Base-by-base conservation (phyloP, 2,329 filamentous ascomycete genomes). In the Fusarium dimerum region DNA sequence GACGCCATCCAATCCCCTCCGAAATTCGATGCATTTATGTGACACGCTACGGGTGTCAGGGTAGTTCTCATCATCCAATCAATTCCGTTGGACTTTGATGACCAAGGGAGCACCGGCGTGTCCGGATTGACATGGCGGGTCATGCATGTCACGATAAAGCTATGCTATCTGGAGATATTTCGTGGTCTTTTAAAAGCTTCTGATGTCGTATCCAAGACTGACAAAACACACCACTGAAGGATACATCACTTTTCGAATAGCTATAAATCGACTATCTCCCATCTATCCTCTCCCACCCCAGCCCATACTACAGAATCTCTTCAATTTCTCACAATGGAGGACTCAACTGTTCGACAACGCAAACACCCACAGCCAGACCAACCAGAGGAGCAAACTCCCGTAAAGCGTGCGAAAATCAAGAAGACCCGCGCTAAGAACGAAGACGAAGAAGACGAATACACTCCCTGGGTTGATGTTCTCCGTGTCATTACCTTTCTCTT, bases 401-500 rank as follows among this genome's bases (percentile, higher is more conserved):
- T 60, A 20, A 65, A 66, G 39, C 20, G 20, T 26, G 20, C 20
- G 5, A 52, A 57, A 46, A 16, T 51, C 52, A 65, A 60, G 43
- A 55, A 57, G 49, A 63, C 44, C 43, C 57, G 54, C 36, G 59
- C 54, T 11, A 48, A 53, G 50, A 59, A 48, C 39, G 64, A 70
- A 34, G 60, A 72, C 57, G 84, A 88, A 52, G 82, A 61, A 57
- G 87, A 92, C 43, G 64, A 64, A 20, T 78, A 78, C 61, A 76
- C 68, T 54, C 73, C 74, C 11, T 79, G 73, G 73, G 73, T 91
- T 34, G 90, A 93, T 68, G 70, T 89, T 48, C 71, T 91, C 53
- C 86, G 89, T 32, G 79, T 92, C 30, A 65, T 92, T 43, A 80
- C 80, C 32, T 89, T 89, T 49, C 71, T 92, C 13, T 60, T 87